Evolutionary conservation across 1,139 yeast species (phyloP).

Genomic region (Diutina ranongensis): DNA sequence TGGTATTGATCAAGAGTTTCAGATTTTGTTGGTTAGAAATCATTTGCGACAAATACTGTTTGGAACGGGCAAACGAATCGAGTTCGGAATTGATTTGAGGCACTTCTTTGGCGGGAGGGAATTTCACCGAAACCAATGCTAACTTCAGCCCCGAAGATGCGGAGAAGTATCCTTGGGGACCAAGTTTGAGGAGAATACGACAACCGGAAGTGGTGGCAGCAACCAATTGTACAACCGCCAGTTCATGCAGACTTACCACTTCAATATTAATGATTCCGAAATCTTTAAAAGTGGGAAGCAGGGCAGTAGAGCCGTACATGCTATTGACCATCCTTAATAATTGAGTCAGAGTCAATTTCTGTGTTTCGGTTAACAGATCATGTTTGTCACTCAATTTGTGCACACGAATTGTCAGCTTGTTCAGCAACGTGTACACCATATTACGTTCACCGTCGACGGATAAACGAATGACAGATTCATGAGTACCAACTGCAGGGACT

Average conservation of each 20-base stretch:
- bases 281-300: conserved; percentile 30
- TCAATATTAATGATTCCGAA: conserved; percentile 53
- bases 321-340: conserved; percentile 49
- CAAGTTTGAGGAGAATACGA: conserved; percentile 52
- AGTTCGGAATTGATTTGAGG: conserved; percentile 42
- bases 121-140: conserved; percentile 47
- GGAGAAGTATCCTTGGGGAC: conserved; percentile 17
- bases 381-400: conserved; percentile 42
- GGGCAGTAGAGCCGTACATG: conserved; percentile 34
- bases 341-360: conserved; percentile 33
- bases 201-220: conserved; percentile 85
- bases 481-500: conserved; percentile 14
- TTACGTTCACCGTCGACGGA: conserved; percentile 69
- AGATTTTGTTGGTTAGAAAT: conserved; percentile 35
- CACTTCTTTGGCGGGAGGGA: conserved; percentile 62
- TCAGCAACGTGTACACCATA: conserved; percentile 71
- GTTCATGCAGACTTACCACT: conserved; percentile 52
- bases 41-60: conserved; percentile 31
- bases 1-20: conserved; percentile 34
- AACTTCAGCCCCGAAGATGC: conserved; percentile 16
- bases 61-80: conserved; percentile 32
- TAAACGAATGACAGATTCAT: conserved; percentile 51
- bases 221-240: conserved; percentile 60
- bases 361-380: conserved; percentile 26
- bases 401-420: conserved; percentile 71